Base-by-base conservation (phyloP, 352 stramenopile species). In the Hyaloperonospora brassicae region DNA sequence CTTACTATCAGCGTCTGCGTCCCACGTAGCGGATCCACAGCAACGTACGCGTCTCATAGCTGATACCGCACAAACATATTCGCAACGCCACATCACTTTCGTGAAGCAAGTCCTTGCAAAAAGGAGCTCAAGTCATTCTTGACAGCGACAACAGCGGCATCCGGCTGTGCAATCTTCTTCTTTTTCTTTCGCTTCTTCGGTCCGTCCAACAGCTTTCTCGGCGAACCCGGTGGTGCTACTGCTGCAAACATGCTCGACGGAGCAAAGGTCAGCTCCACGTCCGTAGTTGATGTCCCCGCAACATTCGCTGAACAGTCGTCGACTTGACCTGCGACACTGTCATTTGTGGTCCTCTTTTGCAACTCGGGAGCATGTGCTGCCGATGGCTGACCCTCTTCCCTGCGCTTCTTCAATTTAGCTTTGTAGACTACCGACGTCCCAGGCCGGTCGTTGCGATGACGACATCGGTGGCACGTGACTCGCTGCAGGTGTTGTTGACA, bases 91-190 rank as follows among this genome's bases (percentile, higher is more conserved):
- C 34, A 35, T 81, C 55, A 81, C 40, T 71, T 82, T 17, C 50
- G 47, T 6, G 54, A 50, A 22, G 60, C 64, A n/a, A 89, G 47
- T 35, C 53, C 78, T 48, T 73, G 60, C 9, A 89, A 55, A 35
- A 89, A 87, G 2, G 79, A 82, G 52, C 60, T 84, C 17, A 89
- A 50, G 21, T 57, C 84, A 60, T 67, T 88, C 58, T 89, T 87
- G 17, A 86, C 79, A 45, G 76, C 72, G 0, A 60, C 48, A 1
- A 67, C 58, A 2, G 75, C 73, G 8, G 71, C 59, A 39, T 83
- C 58, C 0, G 61, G 47, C 6, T 55, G 55, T 2, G 25, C 1
- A 24, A 50, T 64, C 27, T 70, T 70, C 50, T 81, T 76, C 34
- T 86, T 86, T 54, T 90, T 75, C 27, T 86, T 87, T 53, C 83